Evolutionary conservation across 768 basidiomycete species (phyloP).

Genomic region (Paxillus rubicundulus): DNA sequence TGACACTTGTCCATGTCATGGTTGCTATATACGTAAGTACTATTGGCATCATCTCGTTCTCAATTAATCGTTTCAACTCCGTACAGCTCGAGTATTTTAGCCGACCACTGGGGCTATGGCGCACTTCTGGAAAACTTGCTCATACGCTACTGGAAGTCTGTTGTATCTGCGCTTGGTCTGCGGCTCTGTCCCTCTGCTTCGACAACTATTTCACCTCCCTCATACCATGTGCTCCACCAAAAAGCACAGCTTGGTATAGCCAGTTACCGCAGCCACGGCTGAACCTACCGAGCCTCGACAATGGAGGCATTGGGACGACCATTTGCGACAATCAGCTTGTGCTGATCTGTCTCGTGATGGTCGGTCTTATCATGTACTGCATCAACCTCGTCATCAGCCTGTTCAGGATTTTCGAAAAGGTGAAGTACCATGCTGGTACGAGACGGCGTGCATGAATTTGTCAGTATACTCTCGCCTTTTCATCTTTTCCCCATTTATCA

Average conservation of each 20-base stretch:
- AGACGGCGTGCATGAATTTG: conserved; percentile 17
- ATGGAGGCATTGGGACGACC: conserved; percentile 48
- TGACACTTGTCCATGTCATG: conserved; percentile 84
- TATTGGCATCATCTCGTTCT: conserved; percentile 6
- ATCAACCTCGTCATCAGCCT: conserved; percentile 81
- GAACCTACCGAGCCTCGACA: conserved; percentile 32
- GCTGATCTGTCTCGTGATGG: conserved; percentile 73
- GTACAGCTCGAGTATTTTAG: conserved; percentile 88
- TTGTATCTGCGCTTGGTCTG: conserved; percentile 94
- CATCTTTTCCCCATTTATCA: not conserved
- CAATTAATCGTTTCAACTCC: conserved; percentile 10
- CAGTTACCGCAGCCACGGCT: conserved; percentile 47
- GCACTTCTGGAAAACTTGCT: conserved; percentile 79
- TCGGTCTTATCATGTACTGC: conserved; percentile 79
- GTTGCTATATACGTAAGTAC: conserved; percentile 74
- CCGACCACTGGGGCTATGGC: conserved; percentile 88
- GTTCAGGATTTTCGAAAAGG: conserved; percentile 86
- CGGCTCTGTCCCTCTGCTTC: conserved; percentile 81
- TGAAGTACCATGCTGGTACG: conserved; percentile 63
- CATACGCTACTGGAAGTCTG: conserved; percentile 86
- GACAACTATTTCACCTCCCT: conserved; percentile 90
- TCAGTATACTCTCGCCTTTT: not conserved
- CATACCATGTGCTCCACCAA: conserved; percentile 67
- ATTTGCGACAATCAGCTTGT: conserved; percentile 77
- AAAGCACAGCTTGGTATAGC: conserved; percentile 72